Evolutionary conservation across 2,329 filamentous ascomycete genomes (phyloP).

Genomic region (Passalora sequoiae): DNA sequence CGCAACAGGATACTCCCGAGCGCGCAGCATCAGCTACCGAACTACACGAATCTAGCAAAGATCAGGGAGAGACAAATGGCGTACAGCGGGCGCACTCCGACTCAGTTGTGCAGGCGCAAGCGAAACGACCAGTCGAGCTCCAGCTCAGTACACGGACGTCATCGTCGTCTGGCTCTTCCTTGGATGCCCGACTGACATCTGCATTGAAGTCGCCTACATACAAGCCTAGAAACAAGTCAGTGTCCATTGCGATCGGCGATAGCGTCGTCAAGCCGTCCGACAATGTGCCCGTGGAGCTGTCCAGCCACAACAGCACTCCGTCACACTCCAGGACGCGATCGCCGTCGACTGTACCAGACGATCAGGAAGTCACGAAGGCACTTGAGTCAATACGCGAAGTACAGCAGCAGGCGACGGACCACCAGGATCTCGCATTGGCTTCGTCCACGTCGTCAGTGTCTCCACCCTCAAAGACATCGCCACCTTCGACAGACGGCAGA

Average conservation of each 20-base stretch:
- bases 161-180: conserved; percentile 34
- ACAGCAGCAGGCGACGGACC: neutral
- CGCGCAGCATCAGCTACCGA: conserved; percentile 28
- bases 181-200: conserved; percentile 32
- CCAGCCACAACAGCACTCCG: conserved; percentile 25
- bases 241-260: conserved; percentile 34
- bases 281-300: conserved; percentile 27
- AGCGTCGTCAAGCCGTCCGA: conserved; percentile 34
- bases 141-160: conserved; percentile 30
- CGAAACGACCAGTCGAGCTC: conserved; percentile 31
- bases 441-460: neutral
- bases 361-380: neutral
- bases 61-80: neutral
- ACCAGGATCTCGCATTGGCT: neutral
- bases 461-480: neutral
- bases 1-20: conserved; percentile 5
- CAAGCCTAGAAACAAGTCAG: conserved; percentile 29
- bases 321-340: conserved; percentile 30
- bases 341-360: conserved; percentile 6
- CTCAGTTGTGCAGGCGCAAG: conserved; percentile 23
- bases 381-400: neutral
- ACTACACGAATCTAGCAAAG: conserved; percentile 1
- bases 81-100: conserved; percentile 30
- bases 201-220: conserved; percentile 33
- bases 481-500: neutral